phyloP scores from a whole-genome alignment of 148 eudicot genomes.

The Amaranthus palmeri region DNA sequence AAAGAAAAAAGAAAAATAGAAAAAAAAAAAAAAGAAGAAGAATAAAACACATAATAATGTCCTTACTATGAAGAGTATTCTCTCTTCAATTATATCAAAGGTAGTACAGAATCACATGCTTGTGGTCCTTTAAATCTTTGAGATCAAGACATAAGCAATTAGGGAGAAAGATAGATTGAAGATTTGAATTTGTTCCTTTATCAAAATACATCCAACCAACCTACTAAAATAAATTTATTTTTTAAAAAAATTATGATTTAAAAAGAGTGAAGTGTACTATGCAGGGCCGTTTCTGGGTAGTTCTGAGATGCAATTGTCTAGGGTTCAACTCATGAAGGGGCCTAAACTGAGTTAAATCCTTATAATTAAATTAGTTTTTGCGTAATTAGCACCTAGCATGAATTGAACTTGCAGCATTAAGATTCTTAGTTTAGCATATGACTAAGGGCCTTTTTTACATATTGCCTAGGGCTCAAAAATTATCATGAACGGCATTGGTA shows the following conservation, averaged over 20 bases:
- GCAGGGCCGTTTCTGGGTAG: too few species aligned
- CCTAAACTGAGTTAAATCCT: too few species aligned
- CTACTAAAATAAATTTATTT: background rate
- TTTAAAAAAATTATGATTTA: background rate
- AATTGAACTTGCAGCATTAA: too few species aligned
- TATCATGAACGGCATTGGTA: too few species aligned
- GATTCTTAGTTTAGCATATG: too few species aligned
- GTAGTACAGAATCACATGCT: slow-evolving; percentile 32
- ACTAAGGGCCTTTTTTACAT: too few species aligned
- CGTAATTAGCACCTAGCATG: too few species aligned
- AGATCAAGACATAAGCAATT: slow-evolving; percentile 29
- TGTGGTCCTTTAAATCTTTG: slow-evolving; percentile 38
- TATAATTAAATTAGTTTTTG: too few species aligned
- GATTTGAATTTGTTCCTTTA: slow-evolving; percentile 19
- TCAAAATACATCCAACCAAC: slow-evolving; percentile 18
- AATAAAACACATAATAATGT: slow-evolving; percentile 11
- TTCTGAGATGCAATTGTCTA: too few species aligned
- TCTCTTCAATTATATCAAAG: slow-evolving; percentile 31
- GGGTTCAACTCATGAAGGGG: too few species aligned
- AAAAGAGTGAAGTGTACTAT: too few species aligned
- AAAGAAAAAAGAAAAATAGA: background rate
- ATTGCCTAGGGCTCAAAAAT: too few species aligned
- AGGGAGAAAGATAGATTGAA: background rate
- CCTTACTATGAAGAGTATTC: slow-evolving; percentile 20
- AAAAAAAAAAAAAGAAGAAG: background rate